These are phyloP conservation scores for Metschnikowia hibisci DNA, from an alignment of 805 yeast genomes.

Conservation along the genomic window DNA sequence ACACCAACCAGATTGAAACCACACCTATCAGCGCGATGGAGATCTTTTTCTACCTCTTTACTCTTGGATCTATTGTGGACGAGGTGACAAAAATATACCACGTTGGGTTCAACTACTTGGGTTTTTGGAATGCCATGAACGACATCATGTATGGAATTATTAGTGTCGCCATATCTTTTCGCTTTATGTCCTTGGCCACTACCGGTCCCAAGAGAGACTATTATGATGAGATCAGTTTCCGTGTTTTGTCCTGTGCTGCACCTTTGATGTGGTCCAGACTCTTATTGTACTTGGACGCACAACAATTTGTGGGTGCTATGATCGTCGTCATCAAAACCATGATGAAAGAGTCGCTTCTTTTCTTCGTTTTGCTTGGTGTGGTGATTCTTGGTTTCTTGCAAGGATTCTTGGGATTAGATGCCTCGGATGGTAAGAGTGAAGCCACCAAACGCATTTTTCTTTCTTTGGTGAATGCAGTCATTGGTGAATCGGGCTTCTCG, in stretches of 20 bases:
- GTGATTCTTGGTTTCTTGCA: constrained; percentile 79
- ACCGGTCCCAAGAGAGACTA: constrained; percentile 21
- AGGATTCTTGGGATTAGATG: constrained; percentile 82
- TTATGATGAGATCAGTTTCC: constrained; percentile 58
- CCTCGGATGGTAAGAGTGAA: constrained; percentile 80
- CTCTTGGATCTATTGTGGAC: constrained; percentile 62
- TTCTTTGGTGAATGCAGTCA: constrained; percentile 64
- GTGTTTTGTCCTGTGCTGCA: constrained; percentile 73
- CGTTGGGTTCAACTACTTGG: constrained; percentile 66
- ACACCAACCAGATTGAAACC: constrained; percentile 45
- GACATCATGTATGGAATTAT: constrained; percentile 62
- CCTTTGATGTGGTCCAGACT: constrained; percentile 86
- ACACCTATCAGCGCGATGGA: constrained; percentile 45
- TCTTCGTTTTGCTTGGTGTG: constrained; percentile 67
- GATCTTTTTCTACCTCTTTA: constrained; percentile 56
- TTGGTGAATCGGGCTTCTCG: constrained; percentile 70
- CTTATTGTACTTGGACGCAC: constrained; percentile 71
- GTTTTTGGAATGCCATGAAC: constrained; percentile 78
- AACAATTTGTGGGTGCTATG: constrained; percentile 83
- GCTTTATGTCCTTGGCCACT: constrained; percentile 40
- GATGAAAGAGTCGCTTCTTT: constrained; percentile 83
- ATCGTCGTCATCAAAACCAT: constrained; percentile 77
- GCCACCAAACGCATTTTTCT: constrained; percentile 62
- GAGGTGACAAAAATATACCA: constrained; percentile 70
- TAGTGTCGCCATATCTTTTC: constrained; percentile 48